Base-by-base conservation (phyloP, 805 yeast species). In the Metschnikowia santaceciliae region DNA sequence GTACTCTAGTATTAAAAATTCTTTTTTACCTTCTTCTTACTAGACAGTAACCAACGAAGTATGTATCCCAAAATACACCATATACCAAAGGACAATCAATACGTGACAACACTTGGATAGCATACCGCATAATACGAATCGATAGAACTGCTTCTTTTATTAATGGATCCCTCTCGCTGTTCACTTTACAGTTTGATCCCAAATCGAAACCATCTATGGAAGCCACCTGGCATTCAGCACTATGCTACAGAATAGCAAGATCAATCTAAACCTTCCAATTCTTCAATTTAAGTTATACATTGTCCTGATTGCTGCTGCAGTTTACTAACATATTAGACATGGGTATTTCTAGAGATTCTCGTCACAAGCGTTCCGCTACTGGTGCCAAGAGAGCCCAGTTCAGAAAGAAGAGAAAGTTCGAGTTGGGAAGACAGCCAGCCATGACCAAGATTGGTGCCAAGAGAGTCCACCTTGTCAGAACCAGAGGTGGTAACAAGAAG, bases 291-390 rank as follows among this genome's bases (percentile, higher is more conserved):
- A 4, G 7, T 17, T 15, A 37, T 5, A 7, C 6, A 22, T 13
- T 19, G 23, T 37, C 40, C 30, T 19, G 26, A 20, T 37, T 8
- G 10, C 45, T 7, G 17, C 19, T 19, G 14, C 32, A 10, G 13
- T 13, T 43, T 55, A 55, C 59, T 55, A 55, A 55, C 59, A 46
- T n/a, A 17, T 34, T 46, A 49, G 54, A 77, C 78, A 92, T 92
- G 99, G 98, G 99, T 91, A 92, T 92, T 88, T 90, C 98, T 80
- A 92, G 99, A 85, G 98, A 94, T 85, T 92, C 99, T 79, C 97
- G 97, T 83, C 99, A 94, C 91, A 92, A 92, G 89, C 95, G 99
- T 81, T 81, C 97, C 71, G 96, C 95, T 79, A 91, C 99, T 75
- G 99, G 99, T 88, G 99, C 99, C 77, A 91, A 90, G 82, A 90